Conservation (phyloP, 192 early-diverging fungal genomes). For the Backusella westeae region DNA sequence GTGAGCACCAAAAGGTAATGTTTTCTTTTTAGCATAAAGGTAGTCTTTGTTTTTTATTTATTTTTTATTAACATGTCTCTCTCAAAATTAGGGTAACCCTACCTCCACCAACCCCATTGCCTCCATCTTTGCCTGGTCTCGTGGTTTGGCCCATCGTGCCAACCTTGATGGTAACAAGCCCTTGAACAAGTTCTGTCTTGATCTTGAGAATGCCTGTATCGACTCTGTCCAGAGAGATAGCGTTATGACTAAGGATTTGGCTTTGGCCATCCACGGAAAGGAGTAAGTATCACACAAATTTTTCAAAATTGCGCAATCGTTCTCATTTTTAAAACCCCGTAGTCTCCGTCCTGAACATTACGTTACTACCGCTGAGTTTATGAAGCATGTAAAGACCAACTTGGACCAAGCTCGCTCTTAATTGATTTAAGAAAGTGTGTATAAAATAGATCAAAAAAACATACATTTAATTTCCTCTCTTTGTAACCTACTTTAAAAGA, state of each 20-base stretch:
- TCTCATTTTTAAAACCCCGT: slow-evolving; percentile 2
- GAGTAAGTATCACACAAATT: slow-evolving; percentile 34
- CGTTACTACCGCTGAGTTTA: slow-evolving; percentile 10
- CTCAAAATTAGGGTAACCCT: slow-evolving; percentile 58
- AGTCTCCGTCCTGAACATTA: slow-evolving; percentile 14
- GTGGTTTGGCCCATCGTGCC: slow-evolving; percentile 92
- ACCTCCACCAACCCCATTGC: slow-evolving; percentile 95
- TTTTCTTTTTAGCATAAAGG: not conserved
- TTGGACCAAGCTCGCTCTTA: slow-evolving; percentile 4
- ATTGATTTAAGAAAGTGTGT: slow-evolving; percentile 6
- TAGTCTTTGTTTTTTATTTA: not conserved
- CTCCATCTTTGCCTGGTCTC: slow-evolving; percentile 68
- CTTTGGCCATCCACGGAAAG: slow-evolving; percentile 71
- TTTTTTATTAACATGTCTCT: not conserved
- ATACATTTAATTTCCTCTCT: not conserved
- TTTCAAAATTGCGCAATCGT: slow-evolving; percentile 8
- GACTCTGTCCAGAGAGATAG: slow-evolving; percentile 79
- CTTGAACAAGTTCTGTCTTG: slow-evolving; percentile 61
- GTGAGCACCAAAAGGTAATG: slow-evolving; percentile 79
- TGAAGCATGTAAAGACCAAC: slow-evolving; percentile 11
- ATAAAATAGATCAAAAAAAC: not conserved
- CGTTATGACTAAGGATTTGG: slow-evolving; percentile 97
- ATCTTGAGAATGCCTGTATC: slow-evolving; percentile 87
- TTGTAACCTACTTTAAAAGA: not conserved
- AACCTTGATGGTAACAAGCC: slow-evolving; percentile 77